Base-by-base conservation (phyloP, 2,329 filamentous ascomycete genomes). In the Pseudonectria buxi region DNA sequence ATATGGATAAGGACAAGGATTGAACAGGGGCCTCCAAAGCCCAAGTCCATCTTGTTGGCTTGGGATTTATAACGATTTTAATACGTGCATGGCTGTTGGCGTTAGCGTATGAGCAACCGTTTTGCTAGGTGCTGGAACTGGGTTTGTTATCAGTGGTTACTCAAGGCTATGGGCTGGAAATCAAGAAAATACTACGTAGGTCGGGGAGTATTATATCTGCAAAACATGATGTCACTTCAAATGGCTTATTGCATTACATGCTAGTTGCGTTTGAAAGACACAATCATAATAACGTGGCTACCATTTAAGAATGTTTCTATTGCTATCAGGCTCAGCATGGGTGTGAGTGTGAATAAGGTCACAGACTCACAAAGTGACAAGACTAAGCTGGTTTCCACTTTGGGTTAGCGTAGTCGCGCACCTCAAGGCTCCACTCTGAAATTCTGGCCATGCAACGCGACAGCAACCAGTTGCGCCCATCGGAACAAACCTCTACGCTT, bases 1-100 rank as follows among this genome's bases (percentile, higher is more conserved):
- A 98, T 54, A 63, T 90, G 58, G 90, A 96, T 57, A 94, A 94
- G 64, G 83, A 87, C 37, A 76, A 62, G 44, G 30, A 28, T 32
- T 24, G 36, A 18, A 24, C 25, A 27, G 1, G 16, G 10, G 10
- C 9, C 11, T 12, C 12, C 28, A 11, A 22, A 14, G 30, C 24
- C 16, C n/a, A n/a, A 26, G 32, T 35, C 37, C 40, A 38, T 39
- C 33, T 37, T 29, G 33, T 41, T 50, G 35, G 44, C 35, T 50
- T 35, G 45, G 46, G 38, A 38, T 43, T 43, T 33, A 47, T 45
- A 37, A 43, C 45, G 37, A 46, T 40, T 38, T 35, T 32, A 32
- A 32, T 42, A 22, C 18, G 40, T 51, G 45, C 47, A 57, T 56
- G 46, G 41, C 33, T 47, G 46, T 34, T 47, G 59, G 61, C 57